These are phyloP conservation scores for Datura wrightii DNA, from an alignment of 257 asterid species.

Conservation along the genomic window DNA sequence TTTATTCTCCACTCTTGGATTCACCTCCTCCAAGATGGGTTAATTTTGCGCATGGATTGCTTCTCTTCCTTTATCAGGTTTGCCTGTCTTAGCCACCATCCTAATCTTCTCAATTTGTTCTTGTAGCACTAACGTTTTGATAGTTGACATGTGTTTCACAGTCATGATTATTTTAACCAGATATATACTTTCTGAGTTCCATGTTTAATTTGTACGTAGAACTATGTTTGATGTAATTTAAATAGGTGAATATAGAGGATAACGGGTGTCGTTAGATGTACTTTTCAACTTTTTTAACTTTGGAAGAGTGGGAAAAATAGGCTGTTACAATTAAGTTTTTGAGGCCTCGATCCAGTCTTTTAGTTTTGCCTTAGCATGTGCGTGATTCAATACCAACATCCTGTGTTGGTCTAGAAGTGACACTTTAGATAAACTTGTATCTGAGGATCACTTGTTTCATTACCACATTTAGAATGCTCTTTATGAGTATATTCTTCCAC, in stretches of 20 bases:
- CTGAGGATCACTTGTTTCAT: neutral
- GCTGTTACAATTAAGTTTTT: neutral
- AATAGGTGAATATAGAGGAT: neutral
- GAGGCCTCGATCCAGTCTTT: neutral
- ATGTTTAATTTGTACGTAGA: neutral
- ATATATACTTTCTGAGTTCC: neutral
- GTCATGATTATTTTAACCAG: neutral
- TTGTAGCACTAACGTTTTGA: neutral
- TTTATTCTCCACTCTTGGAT: constrained; percentile 87
- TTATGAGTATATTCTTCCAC: neutral
- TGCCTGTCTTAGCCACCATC: constrained; percentile 21
- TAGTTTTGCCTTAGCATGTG: neutral
- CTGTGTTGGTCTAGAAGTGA: neutral
- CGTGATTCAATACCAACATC: neutral
- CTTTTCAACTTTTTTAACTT: neutral
- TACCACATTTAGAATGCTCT: neutral
- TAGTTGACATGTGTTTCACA: constrained; percentile 1
- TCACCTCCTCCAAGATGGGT: constrained; percentile 99
- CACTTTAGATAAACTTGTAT: neutral
- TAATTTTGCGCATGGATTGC: constrained; percentile 85
- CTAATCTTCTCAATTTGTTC: neutral
- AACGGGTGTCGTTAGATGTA: neutral
- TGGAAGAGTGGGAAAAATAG: neutral
- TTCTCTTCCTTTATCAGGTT: constrained; percentile 92
- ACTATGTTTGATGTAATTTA: neutral